Conservation (phyloP, 345 rosid genomes). For the Gossypium turneri region DNA sequence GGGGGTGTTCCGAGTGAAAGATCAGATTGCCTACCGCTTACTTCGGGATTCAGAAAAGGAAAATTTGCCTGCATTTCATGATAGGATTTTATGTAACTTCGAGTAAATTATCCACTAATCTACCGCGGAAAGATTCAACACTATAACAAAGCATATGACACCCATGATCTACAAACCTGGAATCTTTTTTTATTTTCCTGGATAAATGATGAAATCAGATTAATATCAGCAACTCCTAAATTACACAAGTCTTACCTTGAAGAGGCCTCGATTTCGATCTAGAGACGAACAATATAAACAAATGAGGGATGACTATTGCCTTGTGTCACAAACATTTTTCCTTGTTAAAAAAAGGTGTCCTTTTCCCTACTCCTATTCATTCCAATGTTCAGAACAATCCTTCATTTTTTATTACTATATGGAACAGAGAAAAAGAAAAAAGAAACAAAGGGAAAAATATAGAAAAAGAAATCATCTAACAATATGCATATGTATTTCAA, state of each 20-base stretch:
- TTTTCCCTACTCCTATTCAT: not conserved
- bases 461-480: not conserved
- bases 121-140: not conserved
- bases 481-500: not conserved
- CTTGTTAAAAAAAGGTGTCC: too few species aligned
- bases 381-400: not conserved
- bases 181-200: not conserved
- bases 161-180: not conserved
- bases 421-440: not conserved
- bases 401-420: not conserved
- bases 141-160: not conserved
- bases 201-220: not conserved
- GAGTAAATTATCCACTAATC: not conserved
- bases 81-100: constrained; percentile 11
- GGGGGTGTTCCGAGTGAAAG: constrained; percentile 84
- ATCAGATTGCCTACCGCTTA: constrained; percentile 47
- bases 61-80: constrained; percentile 38
- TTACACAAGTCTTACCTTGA: not conserved
- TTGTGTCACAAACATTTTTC: not conserved
- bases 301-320: not conserved
- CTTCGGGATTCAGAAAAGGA: constrained; percentile 35
- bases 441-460: too few species aligned
- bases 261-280: constrained; percentile 1
- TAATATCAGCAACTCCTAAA: not conserved
- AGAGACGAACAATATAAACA: not conserved